phyloP scores from a whole-genome alignment of 2,329 filamentous ascomycete genomes.

The Aspergillus luchuensis region DNA sequence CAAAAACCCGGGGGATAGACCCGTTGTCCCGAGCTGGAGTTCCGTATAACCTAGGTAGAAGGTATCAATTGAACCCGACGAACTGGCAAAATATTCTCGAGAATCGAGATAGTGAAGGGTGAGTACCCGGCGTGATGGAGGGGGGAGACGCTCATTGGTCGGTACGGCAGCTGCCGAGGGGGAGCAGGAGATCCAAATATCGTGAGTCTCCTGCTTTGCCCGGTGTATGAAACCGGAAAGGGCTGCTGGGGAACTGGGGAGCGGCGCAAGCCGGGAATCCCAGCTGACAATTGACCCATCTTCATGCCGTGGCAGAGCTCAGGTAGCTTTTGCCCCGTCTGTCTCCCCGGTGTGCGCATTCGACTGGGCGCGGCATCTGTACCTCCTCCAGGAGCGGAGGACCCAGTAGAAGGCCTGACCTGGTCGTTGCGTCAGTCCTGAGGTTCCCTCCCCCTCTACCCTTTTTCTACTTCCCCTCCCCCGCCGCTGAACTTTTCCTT shows the following conservation, averaged over 20 bases:
- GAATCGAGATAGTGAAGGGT: conserved; percentile 22
- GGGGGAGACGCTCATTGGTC: conserved; percentile 31
- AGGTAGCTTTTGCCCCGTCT: conserved; percentile 30
- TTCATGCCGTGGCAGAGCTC: conserved; percentile 17
- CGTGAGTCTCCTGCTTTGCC: conserved; percentile 46
- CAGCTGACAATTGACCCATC: conserved; percentile 22
- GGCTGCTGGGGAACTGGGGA: conserved; percentile 28
- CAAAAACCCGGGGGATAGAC: conserved; percentile 1
- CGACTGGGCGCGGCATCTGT: conserved; percentile 11
- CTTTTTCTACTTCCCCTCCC: conserved; percentile 35
- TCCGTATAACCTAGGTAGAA: conserved; percentile 27
- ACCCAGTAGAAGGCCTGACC: conserved; percentile 20
- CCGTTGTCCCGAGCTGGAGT: conserved; percentile 11
- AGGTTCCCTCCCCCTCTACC: conserved; percentile 9
- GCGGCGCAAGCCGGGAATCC: conserved; percentile 36
- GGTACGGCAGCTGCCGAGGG: conserved; percentile 33
- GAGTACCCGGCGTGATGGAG: conserved; percentile 25
- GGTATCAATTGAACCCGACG: conserved; percentile 18
- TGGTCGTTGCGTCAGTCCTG: conserved; percentile 40
- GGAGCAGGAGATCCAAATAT: conserved; percentile 29
- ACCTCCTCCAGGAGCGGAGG: conserved; percentile 9
- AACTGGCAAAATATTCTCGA: conserved; percentile 35
- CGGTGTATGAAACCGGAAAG: conserved; percentile 48
- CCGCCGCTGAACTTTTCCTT: conserved; percentile 26
- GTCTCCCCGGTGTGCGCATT: conserved; percentile 33